Percentiles rank a stretch among this genome's conserved stretches.
Conservation (phyloP, 1,284 basidiomycete species). For the Paramarasmius palmivorus region DNA sequence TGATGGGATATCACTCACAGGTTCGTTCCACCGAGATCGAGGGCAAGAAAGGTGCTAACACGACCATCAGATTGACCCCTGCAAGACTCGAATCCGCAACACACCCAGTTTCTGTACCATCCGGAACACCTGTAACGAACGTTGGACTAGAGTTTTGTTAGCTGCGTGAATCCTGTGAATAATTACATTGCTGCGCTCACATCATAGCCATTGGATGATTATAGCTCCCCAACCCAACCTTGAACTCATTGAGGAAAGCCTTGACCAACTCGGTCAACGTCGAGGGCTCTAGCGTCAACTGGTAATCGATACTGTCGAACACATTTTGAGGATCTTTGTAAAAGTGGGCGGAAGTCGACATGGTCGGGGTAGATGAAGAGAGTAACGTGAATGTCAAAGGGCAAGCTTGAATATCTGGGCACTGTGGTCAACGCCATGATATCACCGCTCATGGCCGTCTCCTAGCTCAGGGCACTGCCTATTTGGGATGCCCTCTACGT, state of each 20-base stretch:
- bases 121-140: slow-evolving; percentile 88
- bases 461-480: not conserved
- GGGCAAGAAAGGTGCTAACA: slow-evolving; percentile 84
- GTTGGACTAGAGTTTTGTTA: slow-evolving; percentile 60
- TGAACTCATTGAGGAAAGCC: slow-evolving; percentile 79
- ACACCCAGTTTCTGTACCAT: slow-evolving; percentile 90
- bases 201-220: slow-evolving; percentile 89
- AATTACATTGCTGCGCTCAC: slow-evolving; percentile 47
- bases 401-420: too few species aligned
- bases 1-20: slow-evolving; percentile 54
- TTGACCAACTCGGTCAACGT: slow-evolving; percentile 70
- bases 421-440: not conserved
- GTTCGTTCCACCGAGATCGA: slow-evolving; percentile 95
- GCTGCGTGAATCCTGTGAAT: slow-evolving; percentile 1
- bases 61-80: slow-evolving; percentile 2
- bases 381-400: not conserved
- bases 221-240: slow-evolving; percentile 69
- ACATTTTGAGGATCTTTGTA: slow-evolving; percentile 31
- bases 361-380: slow-evolving; percentile 11
- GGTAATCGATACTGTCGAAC: slow-evolving; percentile 57
- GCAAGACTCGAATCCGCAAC: slow-evolving; percentile 26
- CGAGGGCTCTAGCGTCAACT: slow-evolving; percentile 68
- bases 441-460: not conserved
- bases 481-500: too few species aligned
- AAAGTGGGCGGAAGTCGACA: slow-evolving; percentile 24